Evolutionary conservation across 1,284 basidiomycete species (phyloP), one percentile per base, ranked within the genome.

Genomic region (Sanguinoderma infundibulare): DNA sequence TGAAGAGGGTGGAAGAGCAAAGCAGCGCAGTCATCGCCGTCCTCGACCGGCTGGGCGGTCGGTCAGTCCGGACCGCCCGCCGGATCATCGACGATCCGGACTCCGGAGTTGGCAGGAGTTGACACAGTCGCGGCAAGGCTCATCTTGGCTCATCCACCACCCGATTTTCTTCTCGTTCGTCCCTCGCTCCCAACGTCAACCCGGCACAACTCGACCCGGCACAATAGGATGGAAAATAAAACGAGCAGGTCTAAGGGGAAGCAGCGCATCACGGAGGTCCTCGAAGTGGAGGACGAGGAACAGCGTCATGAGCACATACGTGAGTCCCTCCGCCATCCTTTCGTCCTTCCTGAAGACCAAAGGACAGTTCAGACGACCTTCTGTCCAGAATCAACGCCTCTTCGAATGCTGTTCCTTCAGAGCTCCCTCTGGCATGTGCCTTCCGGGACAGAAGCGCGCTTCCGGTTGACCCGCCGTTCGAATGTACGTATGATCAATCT

Each of bases 221-320:
- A n/a, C n/a, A n/a, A n/a, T n/a, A n/a, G 10, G 15, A 24, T n/a
- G 17, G 17, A 39, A 5, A 5, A 10, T 5, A 39, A 39, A 10
- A 32, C 8, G 20, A 22, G 7, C 36, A 53, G 5, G 9, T 35
- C 30, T 17, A 60, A 59, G 49, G 57, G 50, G 22, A 61, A 55
- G 32, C 26, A 32, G 10, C 62, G 57, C 28, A 51, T 56, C 12
- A 52, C 46, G 7, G 67, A 74, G 53, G 64, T 59, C 10, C 70
- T 78, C 3, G 76, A 78, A 5, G 69, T 75, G 0, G 76, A 78
- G 59, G 70, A 74, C 47, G 73, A 71, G 44, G 75, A 77, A 51
- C 65, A 70, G 32, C 65, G 75, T 20, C 70, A 74, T 53, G 61
- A 65, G 26, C 70, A 76, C 59, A 71, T 78, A 64, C 71, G 76